Base-by-base conservation (phyloP, 805 yeast genomes). In the Metschnikowia hibisci region DNA sequence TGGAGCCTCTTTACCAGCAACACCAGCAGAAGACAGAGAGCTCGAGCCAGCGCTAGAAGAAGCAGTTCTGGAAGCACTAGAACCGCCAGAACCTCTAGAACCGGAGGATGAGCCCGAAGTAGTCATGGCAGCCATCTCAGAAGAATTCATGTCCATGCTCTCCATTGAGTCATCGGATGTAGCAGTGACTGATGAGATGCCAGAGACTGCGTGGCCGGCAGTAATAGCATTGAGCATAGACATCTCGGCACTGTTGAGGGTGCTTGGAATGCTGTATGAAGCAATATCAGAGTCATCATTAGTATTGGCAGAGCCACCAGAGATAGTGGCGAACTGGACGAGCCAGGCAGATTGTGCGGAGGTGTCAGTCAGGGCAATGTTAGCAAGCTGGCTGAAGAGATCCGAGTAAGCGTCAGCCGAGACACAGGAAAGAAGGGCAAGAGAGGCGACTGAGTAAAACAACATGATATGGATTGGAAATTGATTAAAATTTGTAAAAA, bases 391-490 rank as follows among this genome's bases (percentile, higher is more conserved):
- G 20, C 25, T 32, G 3, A 34, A n/a, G 12, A 39, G 13, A 16
- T 37, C 37, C 9, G 41, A 35, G n/a, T 36, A n/a, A 22, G 32
- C 37, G 30, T 40, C 45, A 15, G 52, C 50, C 29, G 47, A 26
- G 8, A 42, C 51, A 12, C 15, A 22, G 37, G 39, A 36, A 10
- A 32, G 38, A 14, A 41, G 31, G 11, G 49, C 43, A 10, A 45
- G 36, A 30, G 22, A 16, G 28, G 40, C 31, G 18, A 35, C 18
- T 16, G 37, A 12, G 9, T 39, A 27, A 29, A 43, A 39, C 20
- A 33, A 40, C 44, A 42, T 42, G 26, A 13, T n/a, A 13, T 27
- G 32, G 26, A 15, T 15, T 14, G 26, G 34, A 23, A 9, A n/a
- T 13, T 33, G 6, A n/a, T 32, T 18, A 18, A 6, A 14, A n/a